Evolutionary conservation across 176 grass and related monocot genomes (phyloP).

Genomic region (Poa pratensis): DNA sequence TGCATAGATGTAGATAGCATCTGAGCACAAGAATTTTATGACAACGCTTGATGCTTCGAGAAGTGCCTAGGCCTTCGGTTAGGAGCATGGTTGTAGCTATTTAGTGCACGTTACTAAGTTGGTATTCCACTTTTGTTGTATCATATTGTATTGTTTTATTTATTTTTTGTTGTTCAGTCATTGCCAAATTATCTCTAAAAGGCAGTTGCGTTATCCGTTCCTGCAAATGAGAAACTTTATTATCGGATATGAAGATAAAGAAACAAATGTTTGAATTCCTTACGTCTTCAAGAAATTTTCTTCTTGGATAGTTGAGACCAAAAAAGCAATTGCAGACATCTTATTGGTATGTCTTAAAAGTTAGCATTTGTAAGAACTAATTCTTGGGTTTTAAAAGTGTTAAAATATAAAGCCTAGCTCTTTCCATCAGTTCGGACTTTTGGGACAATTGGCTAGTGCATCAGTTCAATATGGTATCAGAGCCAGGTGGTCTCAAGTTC

Average conservation of each 20-base stretch:
- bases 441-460: no score
- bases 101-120: background rate
- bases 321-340: background rate
- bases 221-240: background rate
- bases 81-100: background rate
- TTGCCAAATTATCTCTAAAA: background rate
- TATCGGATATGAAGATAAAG: background rate
- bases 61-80: background rate
- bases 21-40: constrained; percentile 24
- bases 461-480: no score
- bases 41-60: background rate
- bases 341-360: background rate
- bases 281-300: background rate
- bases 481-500: no score
- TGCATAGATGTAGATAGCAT: background rate
- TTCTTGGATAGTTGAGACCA: background rate
- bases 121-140: background rate
- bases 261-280: constrained; percentile 5
- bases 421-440: no score
- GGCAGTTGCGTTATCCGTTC: background rate
- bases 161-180: background rate
- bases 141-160: background rate
- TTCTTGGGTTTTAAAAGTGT: background rate
- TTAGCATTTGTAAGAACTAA: background rate
- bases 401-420: no score